A percentile compares a stretch with the other conserved stretches of the same genome.
Conservation (phyloP, 441 rosid species). For the Gossypium davidsonii region DNA sequence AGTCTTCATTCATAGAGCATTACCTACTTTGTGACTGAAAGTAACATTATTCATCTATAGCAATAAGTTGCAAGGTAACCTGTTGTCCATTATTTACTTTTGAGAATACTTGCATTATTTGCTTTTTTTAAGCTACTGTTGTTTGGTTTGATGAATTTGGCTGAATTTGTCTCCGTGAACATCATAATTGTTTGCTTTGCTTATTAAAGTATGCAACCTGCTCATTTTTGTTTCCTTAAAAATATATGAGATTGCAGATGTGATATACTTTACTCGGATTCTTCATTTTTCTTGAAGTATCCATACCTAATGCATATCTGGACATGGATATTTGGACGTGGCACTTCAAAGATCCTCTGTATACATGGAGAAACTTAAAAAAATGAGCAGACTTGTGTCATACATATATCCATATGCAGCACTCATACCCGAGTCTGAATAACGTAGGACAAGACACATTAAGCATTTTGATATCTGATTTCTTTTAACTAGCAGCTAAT, state of each 20-base stretch:
- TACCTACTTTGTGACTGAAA: neutral
- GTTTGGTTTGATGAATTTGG: conserved; percentile 7
- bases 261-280: neutral
- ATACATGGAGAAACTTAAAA: neutral
- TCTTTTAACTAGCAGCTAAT: neutral
- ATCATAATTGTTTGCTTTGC: neutral
- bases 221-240: neutral
- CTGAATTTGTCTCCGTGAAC: neutral
- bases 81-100: neutral
- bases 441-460: neutral
- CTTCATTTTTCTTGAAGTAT: neutral
- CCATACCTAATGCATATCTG: neutral
- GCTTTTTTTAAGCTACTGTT: neutral
- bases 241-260: neutral
- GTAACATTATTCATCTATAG: neutral
- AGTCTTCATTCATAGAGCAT: neutral
- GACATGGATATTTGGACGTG: neutral
- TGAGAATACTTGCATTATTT: conserved; percentile 3
- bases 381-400: neutral
- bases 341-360: neutral
- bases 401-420: neutral
- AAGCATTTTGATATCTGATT: neutral
- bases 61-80: conserved; percentile 3
- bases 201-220: neutral
- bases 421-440: neutral